Evolutionary conservation across 2,329 filamentous ascomycete genomes (phyloP).

Genomic region (Cyphellophora attinorum): DNA sequence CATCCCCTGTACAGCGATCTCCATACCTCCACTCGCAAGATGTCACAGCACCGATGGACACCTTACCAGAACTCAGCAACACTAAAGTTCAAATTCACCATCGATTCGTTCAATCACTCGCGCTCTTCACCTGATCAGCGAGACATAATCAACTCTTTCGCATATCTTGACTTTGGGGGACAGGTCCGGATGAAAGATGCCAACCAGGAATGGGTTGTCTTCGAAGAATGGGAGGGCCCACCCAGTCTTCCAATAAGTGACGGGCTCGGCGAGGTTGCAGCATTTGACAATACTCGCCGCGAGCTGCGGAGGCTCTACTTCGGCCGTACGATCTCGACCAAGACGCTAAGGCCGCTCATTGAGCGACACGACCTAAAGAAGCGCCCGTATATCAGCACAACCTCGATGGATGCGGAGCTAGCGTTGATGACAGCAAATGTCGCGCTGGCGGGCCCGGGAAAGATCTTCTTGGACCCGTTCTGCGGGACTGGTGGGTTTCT

Average conservation of each 20-base stretch:
- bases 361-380: slow-evolving; percentile 84
- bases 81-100: slow-evolving; percentile 61
- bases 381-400: slow-evolving; percentile 85
- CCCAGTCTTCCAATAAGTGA: background rate
- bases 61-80: slow-evolving; percentile 49
- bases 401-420: slow-evolving; percentile 93
- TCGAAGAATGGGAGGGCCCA: slow-evolving; percentile 64
- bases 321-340: slow-evolving; percentile 57
- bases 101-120: slow-evolving; percentile 75
- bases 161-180: slow-evolving; percentile 68
- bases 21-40: slow-evolving; percentile 52
- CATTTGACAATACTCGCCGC: background rate
- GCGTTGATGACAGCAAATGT: slow-evolving; percentile 88
- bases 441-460: slow-evolving; percentile 69
- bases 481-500: slow-evolving; percentile 92
- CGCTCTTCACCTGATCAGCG: slow-evolving; percentile 54
- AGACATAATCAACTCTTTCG: slow-evolving; percentile 73
- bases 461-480: slow-evolving; percentile 88
- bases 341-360: slow-evolving; percentile 57
- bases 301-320: slow-evolving; percentile 48
- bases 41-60: slow-evolving; percentile 57
- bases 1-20: slow-evolving; percentile 49
- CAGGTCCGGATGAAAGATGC: slow-evolving; percentile 66
- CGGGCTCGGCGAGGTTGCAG: background rate
- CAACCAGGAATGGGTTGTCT: slow-evolving; percentile 66